These are phyloP conservation scores for Trichoderma sp. DNA, from an alignment of 2,329 filamentous ascomycete species.

Conservation along the genomic window DNA sequence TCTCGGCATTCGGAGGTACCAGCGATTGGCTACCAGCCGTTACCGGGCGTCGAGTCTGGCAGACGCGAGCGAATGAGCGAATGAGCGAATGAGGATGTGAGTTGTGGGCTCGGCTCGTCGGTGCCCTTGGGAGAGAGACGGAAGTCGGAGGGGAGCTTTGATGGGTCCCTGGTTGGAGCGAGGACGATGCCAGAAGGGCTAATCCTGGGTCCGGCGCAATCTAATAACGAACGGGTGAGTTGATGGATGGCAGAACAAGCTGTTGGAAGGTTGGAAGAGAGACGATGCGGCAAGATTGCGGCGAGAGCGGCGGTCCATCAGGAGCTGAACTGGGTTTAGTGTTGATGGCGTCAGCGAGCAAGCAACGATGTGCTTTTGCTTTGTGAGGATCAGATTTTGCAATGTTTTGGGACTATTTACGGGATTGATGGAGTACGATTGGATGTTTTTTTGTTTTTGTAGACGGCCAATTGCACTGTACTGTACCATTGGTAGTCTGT, in stretches of 20 bases:
- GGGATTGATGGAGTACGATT: background rate
- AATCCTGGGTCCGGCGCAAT: constrained; percentile 7
- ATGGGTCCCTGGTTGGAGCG: background rate
- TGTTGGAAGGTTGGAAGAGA: background rate
- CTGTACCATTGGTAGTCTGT: too few species aligned
- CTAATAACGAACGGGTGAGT: background rate
- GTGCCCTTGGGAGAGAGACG: background rate
- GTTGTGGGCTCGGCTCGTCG: constrained; percentile 17
- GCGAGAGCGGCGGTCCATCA: constrained; percentile 9
- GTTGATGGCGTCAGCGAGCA: constrained; percentile 15
- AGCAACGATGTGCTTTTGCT: background rate
- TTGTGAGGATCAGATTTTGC: background rate
- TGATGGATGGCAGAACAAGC: background rate
- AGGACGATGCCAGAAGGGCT: background rate
- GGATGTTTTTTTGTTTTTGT: background rate
- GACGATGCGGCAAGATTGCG: constrained; percentile 10
- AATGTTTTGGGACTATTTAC: background rate
- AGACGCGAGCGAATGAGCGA: background rate
- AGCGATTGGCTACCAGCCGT: constrained; percentile 1
- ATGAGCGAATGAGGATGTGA: background rate
- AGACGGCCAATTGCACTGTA: background rate
- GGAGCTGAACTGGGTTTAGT: constrained; percentile 14
- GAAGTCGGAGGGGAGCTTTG: constrained; percentile 19
- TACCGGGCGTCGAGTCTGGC: background rate
- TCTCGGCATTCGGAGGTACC: constrained; percentile 18